Conservation (phyloP, 2,329 filamentous ascomycete genomes). For the Colletotrichum theobromicola region DNA sequence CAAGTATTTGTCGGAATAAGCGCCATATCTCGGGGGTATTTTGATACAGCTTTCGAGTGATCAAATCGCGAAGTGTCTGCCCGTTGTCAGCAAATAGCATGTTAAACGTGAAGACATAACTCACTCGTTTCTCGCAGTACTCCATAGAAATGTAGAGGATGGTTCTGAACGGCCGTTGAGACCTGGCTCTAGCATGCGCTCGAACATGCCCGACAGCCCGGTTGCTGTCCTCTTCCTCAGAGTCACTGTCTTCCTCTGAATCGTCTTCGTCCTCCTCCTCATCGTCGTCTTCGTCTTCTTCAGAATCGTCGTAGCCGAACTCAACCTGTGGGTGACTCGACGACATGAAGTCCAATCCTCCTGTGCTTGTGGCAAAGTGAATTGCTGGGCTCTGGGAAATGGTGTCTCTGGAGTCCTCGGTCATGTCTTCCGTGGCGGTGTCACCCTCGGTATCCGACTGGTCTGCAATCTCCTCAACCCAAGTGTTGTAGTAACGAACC, state of each 20-base stretch:
- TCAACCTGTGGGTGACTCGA: constrained; percentile 80
- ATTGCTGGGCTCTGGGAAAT: constrained; percentile 50
- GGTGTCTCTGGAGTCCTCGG: constrained; percentile 44
- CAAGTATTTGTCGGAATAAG: constrained; percentile 87
- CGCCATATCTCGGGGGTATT: constrained; percentile 85
- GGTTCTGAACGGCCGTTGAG: constrained; percentile 65
- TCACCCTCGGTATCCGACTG: constrained; percentile 61
- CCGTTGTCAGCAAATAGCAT: constrained; percentile 12
- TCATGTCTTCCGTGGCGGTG: constrained; percentile 51
- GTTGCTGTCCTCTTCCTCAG: constrained; percentile 35
- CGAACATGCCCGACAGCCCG: constrained; percentile 22
- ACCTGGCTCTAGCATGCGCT: constrained; percentile 26
- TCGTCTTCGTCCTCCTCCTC: constrained; percentile 45
- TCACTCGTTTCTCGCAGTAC: constrained; percentile 88
- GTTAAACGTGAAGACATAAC: constrained; percentile 26
- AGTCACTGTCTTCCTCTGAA: constrained; percentile 48
- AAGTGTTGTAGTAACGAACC: constrained; percentile 93
- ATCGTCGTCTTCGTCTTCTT: constrained; percentile 38
- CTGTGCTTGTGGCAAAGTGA: constrained; percentile 73
- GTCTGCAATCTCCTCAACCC: constrained; percentile 78
- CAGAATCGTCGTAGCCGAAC: constrained; percentile 70
- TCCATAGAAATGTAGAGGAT: constrained; percentile 99
- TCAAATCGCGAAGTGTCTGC: constrained; percentile 85
- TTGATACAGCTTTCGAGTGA: constrained; percentile 75
- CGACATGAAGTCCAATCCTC: constrained; percentile 92